phyloP scores from a whole-genome alignment of 1,284 basidiomycete species.

The Ganoderma sinense region DNA sequence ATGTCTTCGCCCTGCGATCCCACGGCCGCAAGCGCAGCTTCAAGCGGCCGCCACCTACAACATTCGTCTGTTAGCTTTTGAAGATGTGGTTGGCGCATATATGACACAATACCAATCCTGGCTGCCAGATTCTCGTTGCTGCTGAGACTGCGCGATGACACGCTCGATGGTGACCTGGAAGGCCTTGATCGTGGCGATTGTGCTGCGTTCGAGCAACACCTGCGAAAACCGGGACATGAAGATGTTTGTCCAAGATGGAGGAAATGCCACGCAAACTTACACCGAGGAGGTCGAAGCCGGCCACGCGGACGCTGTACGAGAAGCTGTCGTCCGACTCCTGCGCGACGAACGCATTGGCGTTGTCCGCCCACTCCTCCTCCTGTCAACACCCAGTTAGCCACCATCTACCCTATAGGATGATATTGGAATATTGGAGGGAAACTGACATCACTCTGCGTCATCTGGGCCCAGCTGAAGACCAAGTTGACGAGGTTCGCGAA shows the following conservation, averaged over 20 bases:
- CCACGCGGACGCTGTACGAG: slow-evolving; percentile 83
- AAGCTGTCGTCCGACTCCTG: slow-evolving; percentile 95
- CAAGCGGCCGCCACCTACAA: slow-evolving; percentile 87
- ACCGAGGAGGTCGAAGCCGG: slow-evolving; percentile 84
- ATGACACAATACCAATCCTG: slow-evolving; percentile 56
- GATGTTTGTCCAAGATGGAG: background rate
- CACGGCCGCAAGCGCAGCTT: slow-evolving; percentile 85
- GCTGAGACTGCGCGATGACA: slow-evolving; percentile 61
- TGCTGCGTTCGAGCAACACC: slow-evolving; percentile 77
- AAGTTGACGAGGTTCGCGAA: slow-evolving; percentile 63
- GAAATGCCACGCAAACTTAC: slow-evolving; percentile 46
- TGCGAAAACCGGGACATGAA: slow-evolving; percentile 38
- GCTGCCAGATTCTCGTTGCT: slow-evolving; percentile 57
- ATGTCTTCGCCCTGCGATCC: slow-evolving; percentile 86
- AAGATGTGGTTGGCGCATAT: background rate
- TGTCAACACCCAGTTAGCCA: slow-evolving; percentile 39
- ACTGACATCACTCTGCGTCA: slow-evolving; percentile 88
- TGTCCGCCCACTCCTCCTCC: slow-evolving; percentile 91
- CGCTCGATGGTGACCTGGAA: slow-evolving; percentile 69
- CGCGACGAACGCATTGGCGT: slow-evolving; percentile 92
- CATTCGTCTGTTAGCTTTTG: background rate
- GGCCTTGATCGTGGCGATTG: slow-evolving; percentile 60
- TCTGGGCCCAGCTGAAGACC: slow-evolving; percentile 82
- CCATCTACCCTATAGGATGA: no score
- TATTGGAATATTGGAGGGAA: no score